These are phyloP conservation scores for Metarhizium rileyi DNA, from an alignment of 2,329 filamentous ascomycete genomes.

Conservation along the genomic window DNA sequence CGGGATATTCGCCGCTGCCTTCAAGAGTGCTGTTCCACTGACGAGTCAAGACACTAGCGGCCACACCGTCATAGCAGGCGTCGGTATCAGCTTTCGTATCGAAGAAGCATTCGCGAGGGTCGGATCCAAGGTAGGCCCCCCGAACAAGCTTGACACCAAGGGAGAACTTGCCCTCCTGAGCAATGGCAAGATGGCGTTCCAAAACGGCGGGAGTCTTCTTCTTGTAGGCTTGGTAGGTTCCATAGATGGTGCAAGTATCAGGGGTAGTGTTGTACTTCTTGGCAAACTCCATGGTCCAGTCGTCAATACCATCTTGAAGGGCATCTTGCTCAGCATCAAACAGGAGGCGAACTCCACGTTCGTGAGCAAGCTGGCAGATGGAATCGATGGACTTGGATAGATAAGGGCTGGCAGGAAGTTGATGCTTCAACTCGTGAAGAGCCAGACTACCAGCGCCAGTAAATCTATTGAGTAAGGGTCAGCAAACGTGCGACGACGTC, in stretches of 20 bases:
- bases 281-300: slow-evolving; percentile 71
- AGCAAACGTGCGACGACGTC: too few species aligned
- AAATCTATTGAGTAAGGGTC: slow-evolving; percentile 38
- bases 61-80: slow-evolving; percentile 60
- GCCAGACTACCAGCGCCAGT: slow-evolving; percentile 72
- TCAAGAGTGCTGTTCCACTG: slow-evolving; percentile 28
- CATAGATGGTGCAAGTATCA: slow-evolving; percentile 63
- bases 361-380: slow-evolving; percentile 63
- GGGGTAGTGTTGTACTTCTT: slow-evolving; percentile 61
- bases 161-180: slow-evolving; percentile 50
- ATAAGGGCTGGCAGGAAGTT: slow-evolving; percentile 48
- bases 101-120: slow-evolving; percentile 61
- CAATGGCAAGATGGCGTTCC: slow-evolving; percentile 47
- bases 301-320: slow-evolving; percentile 70
- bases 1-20: slow-evolving; percentile 39
- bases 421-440: slow-evolving; percentile 55
- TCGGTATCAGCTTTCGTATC: slow-evolving; percentile 65
- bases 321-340: slow-evolving; percentile 81
- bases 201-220: slow-evolving; percentile 51
- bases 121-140: slow-evolving; percentile 62
- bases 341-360: slow-evolving; percentile 61
- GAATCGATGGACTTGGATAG: slow-evolving; percentile 62
- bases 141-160: slow-evolving; percentile 68
- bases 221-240: slow-evolving; percentile 71
- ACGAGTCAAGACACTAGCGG: slow-evolving; percentile 55